Conservation (phyloP, 306 rosid genomes). For the Trifolium repens region DNA sequence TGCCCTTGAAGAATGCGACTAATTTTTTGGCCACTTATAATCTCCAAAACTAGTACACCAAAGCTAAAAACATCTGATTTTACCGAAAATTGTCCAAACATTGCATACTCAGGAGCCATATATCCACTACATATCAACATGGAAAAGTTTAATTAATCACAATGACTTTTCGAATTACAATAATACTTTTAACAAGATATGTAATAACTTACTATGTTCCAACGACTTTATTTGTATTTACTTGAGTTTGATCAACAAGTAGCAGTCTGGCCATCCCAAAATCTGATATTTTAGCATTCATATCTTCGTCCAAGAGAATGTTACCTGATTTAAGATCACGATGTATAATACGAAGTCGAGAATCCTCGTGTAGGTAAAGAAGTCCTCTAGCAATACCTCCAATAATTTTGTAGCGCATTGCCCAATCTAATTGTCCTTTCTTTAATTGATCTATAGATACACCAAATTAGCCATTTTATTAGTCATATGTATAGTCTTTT, state of each 20-base stretch:
- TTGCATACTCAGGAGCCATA: too few species aligned
- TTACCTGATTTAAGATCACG: slow-evolving; percentile 39
- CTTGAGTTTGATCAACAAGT: slow-evolving; percentile 42
- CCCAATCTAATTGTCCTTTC: slow-evolving; percentile 41
- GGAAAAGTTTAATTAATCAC: background rate
- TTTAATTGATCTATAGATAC: slow-evolving; percentile 41
- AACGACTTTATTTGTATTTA: slow-evolving; percentile 42
- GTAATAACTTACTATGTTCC: slow-evolving; percentile 31
- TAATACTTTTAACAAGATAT: background rate
- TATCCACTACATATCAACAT: background rate
- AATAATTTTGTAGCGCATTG: slow-evolving; percentile 44
- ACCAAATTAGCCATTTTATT: background rate
- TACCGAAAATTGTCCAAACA: too few species aligned
- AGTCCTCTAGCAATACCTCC: slow-evolving; percentile 45
- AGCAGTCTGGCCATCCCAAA: slow-evolving; percentile 56
- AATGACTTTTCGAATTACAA: too few species aligned
- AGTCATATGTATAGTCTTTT: background rate
- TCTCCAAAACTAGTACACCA: too few species aligned
- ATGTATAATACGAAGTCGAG: slow-evolving; percentile 40
- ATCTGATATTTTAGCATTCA: slow-evolving; percentile 54
- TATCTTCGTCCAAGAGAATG: slow-evolving; percentile 47
- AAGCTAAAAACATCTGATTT: too few species aligned
- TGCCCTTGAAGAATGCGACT: background rate
- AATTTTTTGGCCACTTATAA: too few species aligned
- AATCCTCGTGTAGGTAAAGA: slow-evolving; percentile 60